Percentiles rank a stretch among this genome's conserved stretches.
phyloP scores from a whole-genome alignment of 202 grass and related monocot species.

The Elaeis oleifera region DNA sequence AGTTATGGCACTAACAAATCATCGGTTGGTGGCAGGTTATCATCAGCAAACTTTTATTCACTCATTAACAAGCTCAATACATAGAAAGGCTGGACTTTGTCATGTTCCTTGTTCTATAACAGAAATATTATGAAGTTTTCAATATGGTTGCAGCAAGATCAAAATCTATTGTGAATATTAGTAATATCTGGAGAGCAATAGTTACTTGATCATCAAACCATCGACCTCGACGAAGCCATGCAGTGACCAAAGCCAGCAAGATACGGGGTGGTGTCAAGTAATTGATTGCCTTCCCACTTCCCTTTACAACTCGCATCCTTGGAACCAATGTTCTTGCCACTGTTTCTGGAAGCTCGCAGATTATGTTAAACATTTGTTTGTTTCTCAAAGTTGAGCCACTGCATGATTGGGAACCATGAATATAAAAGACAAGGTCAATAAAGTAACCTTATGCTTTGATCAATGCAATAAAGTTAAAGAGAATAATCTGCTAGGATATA shows the following conservation, averaged over 20 bases:
- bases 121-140: too few relatives aligned
- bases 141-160: too few relatives aligned
- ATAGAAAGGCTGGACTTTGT: too few relatives aligned
- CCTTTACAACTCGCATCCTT: conserved; percentile 94
- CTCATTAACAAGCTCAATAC: too few relatives aligned
- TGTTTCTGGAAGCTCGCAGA: conserved; percentile 97
- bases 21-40: too few relatives aligned
- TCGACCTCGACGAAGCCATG: conserved; percentile 87
- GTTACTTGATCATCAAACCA: conserved; percentile 97
- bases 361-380: conserved; percentile 98
- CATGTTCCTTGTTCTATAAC: too few relatives aligned
- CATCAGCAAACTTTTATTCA: too few relatives aligned
- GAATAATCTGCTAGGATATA: too few relatives aligned
- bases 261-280: conserved; percentile 97
- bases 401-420: conserved; percentile 4
- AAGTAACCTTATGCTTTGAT: neutral
- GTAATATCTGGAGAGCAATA: too few relatives aligned
- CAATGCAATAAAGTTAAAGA: neutral
- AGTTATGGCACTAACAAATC: too few relatives aligned
- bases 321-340: conserved; percentile 93
- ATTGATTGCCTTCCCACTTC: conserved; percentile 93
- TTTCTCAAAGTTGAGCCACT: conserved; percentile 92
- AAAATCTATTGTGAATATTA: too few relatives aligned
- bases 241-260: conserved; percentile 87
- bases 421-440: conserved; percentile 5